Percentiles rank a stretch among this genome's conserved stretches.
phyloP scores from a whole-genome alignment of 306 rosid species.

The Castanopsis chinensis region DNA sequence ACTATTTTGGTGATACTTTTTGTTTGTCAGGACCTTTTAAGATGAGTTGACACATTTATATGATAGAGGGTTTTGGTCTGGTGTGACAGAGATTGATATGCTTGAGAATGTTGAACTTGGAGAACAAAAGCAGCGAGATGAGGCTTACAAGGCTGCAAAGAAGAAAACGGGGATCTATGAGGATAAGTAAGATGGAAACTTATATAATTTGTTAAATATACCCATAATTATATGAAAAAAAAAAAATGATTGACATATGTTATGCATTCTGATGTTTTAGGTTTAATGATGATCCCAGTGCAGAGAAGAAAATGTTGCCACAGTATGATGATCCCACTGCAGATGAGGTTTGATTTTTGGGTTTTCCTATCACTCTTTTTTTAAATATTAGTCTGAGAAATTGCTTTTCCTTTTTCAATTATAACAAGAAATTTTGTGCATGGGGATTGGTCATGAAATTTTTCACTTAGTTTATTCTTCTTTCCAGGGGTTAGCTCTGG shows the following conservation, averaged over 20 bases:
- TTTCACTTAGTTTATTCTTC: conserved; percentile 20
- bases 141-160: conserved; percentile 88
- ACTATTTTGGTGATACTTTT: conserved; percentile 12
- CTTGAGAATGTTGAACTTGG: conserved; percentile 96
- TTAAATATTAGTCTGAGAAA: neutral
- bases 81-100: conserved; percentile 73
- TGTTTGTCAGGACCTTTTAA: conserved; percentile 18
- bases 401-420: conserved; percentile 7
- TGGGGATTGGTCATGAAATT: conserved; percentile 6
- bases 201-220: neutral
- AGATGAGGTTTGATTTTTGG: conserved; percentile 59
- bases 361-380: neutral
- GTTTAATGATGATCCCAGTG: conserved; percentile 76
- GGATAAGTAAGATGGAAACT: conserved; percentile 67
- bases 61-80: conserved; percentile 34
- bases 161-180: conserved; percentile 75
- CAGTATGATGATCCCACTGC: conserved; percentile 80
- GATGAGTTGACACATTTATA: conserved; percentile 30
- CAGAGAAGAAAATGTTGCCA: conserved; percentile 86
- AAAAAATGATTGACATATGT: conserved; percentile 10
- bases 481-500: conserved; percentile 73
- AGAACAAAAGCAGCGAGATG: conserved; percentile 81
- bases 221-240: conserved; percentile 4
- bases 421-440: conserved; percentile 13
- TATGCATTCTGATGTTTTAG: conserved; percentile 40